These are phyloP conservation scores for Phytophthora citrophthora DNA, from an alignment of 352 stramenopile species.

Conservation along the genomic window DNA sequence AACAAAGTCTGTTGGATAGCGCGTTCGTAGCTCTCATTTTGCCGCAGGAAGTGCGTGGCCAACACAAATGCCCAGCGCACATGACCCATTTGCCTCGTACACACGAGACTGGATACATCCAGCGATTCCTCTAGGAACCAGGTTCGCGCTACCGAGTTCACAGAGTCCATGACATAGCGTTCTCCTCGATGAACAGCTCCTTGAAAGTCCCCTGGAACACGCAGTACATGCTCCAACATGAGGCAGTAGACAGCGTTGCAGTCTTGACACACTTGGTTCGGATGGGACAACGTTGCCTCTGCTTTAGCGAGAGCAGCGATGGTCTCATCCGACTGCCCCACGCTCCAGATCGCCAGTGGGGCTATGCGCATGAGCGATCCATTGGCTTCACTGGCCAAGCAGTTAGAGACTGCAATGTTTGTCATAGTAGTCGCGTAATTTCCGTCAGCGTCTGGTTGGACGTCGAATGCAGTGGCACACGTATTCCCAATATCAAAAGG, in stretches of 20 bases:
- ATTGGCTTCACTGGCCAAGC: conserved; percentile 52
- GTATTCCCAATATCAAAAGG: conserved; percentile 67
- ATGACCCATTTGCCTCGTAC: conserved; percentile 42
- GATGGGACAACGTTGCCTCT: conserved; percentile 60
- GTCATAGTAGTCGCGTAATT: conserved; percentile 37
- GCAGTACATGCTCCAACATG: conserved; percentile 53
- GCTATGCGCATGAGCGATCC: conserved; percentile 62
- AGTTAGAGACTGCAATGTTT: conserved; percentile 25
- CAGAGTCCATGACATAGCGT: conserved; percentile 37
- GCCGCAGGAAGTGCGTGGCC: conserved; percentile 51
- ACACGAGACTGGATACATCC: conserved; percentile 39
- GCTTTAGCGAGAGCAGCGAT: conserved; percentile 39
- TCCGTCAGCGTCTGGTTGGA: conserved; percentile 17
- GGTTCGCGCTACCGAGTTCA: conserved; percentile 33
- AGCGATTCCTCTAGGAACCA: conserved; percentile 64
- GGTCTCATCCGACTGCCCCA: conserved; percentile 24
- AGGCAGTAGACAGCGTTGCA: conserved; percentile 68
- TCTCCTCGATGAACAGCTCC: conserved; percentile 47
- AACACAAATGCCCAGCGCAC: conserved; percentile 61
- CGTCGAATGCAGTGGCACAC: conserved; percentile 46
- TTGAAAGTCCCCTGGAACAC: conserved; percentile 37
- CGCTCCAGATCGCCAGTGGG: conserved; percentile 51
- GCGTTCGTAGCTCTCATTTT: conserved; percentile 46
- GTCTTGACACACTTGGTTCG: conserved; percentile 59
- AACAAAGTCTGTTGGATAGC: conserved; percentile 57